Base-by-base conservation (phyloP, 257 asterid genomes). In the Agastache rugosa region DNA sequence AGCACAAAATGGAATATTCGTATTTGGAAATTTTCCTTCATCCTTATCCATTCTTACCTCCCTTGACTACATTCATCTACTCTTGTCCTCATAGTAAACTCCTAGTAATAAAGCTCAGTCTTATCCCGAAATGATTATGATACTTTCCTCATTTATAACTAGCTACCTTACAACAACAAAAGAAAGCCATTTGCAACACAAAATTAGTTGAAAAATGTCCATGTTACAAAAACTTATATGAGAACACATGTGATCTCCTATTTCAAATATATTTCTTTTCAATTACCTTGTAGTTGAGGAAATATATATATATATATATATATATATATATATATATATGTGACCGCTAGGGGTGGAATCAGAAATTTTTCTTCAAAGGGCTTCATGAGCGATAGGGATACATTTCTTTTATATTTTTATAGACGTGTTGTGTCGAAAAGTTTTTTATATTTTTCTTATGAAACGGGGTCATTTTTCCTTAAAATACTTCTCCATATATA, bases 51-150 rank as follows among this genome's bases (percentile, higher is more conserved):
- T 61, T 56, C 70, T 71, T 66, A 68, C 83, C 54, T 41, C 25
- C 67, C 25, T 44, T 69, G 63, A 42, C 61, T 17, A 22, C 25
- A 47, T 31, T 22, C 58, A 50, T 41, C n/a, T 14, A 25, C 63
- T 51, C 72, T 65, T 50, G 62, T 75, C 66, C 75, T 51, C 55
- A 74, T 34, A 76, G 67, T 47, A 29, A 79, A 62, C 66, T 34
- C 75, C 16, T 41, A 35, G 15, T 15, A 69, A 10, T 75, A 70
- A 39, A 23, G 51, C 71, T 41, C 29, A 22, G 23, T 44, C 85
- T 78, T 70, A 81, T 81, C 86, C 78, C 82, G 11, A 50, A 55
- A 15, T 74, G 67, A 61, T 51, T 77, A 62, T 67, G 83, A 54
- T 45, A 71, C 5, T 47, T 58, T 15, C 58, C 39, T 67, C 61